These are phyloP conservation scores for Calcarisporium arbuscula DNA, from an alignment of 2,329 filamentous ascomycete genomes.

Conservation along the genomic window DNA sequence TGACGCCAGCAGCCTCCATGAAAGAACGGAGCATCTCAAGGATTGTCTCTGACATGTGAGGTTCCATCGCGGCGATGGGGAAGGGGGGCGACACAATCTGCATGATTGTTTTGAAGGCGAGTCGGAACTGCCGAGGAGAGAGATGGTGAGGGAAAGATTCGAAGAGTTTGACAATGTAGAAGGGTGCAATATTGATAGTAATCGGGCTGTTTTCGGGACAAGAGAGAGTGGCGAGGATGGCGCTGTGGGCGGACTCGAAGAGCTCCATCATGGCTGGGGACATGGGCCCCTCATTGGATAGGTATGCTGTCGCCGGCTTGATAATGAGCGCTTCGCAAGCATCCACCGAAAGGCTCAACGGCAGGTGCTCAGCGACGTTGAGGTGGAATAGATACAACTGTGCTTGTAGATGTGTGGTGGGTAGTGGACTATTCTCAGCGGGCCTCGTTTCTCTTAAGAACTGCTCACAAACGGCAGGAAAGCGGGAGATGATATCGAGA, in stretches of 20 bases:
- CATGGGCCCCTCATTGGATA: slow-evolving; percentile 41
- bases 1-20: slow-evolving; percentile 44
- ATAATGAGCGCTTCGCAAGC: slow-evolving; percentile 69
- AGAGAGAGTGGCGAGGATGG: slow-evolving; percentile 72
- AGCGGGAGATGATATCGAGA: slow-evolving; percentile 73
- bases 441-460: slow-evolving; percentile 60
- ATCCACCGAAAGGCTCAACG: slow-evolving; percentile 58
- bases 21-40: slow-evolving; percentile 69
- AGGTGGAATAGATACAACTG: slow-evolving; percentile 83
- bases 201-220: slow-evolving; percentile 70
- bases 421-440: slow-evolving; percentile 23
- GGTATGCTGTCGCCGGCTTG: slow-evolving; percentile 67
- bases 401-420: slow-evolving; percentile 46
- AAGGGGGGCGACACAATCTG: slow-evolving; percentile 77
- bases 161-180: slow-evolving; percentile 78
- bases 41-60: slow-evolving; percentile 71
- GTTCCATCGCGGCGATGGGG: slow-evolving; percentile 63
- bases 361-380: slow-evolving; percentile 78
- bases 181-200: slow-evolving; percentile 66
- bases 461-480: slow-evolving; percentile 56
- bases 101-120: slow-evolving; percentile 81
- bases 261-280: slow-evolving; percentile 47
- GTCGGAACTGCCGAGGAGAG: slow-evolving; percentile 76
- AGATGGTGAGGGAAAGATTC: slow-evolving; percentile 72
- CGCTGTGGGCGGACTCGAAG: slow-evolving; percentile 85